phyloP scores from a whole-genome alignment of 2,329 filamentous ascomycete species.

The Aspergillus neotritici region DNA sequence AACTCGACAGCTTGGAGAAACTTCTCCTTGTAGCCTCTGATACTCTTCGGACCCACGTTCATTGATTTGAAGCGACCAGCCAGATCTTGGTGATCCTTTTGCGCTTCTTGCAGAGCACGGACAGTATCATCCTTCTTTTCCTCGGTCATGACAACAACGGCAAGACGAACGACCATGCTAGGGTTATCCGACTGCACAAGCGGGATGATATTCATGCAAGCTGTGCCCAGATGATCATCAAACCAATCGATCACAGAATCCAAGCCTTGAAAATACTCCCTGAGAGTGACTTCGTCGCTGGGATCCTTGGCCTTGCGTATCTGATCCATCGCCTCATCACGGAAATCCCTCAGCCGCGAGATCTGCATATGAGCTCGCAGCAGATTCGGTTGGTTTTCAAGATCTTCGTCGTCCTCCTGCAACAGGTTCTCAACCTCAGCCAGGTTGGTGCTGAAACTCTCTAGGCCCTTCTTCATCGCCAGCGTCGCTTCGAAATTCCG shows the following conservation, averaged over 20 bases:
- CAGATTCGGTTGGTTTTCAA: slow-evolving; percentile 86
- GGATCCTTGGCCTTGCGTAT: slow-evolving; percentile 70
- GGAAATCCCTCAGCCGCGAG: slow-evolving; percentile 84
- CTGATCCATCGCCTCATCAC: slow-evolving; percentile 95
- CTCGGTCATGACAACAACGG: slow-evolving; percentile 88
- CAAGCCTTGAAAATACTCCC: slow-evolving; percentile 81
- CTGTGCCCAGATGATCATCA: slow-evolving; percentile 83
- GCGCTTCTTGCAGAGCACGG: slow-evolving; percentile 83
- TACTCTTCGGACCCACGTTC: slow-evolving; percentile 83
- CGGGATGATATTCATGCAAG: slow-evolving; percentile 84
- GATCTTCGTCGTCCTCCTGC: slow-evolving; percentile 74
- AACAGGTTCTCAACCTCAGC: slow-evolving; percentile 71
- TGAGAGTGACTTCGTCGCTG: slow-evolving; percentile 72
- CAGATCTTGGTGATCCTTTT: slow-evolving; percentile 93
- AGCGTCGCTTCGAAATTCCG: slow-evolving; percentile 93
- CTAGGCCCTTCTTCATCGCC: slow-evolving; percentile 84
- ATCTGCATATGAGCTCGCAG: slow-evolving; percentile 86
- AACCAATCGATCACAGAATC: slow-evolving; percentile 91
- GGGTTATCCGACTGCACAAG: slow-evolving; percentile 82
- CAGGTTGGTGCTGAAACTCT: slow-evolving; percentile 76
- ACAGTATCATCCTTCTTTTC: slow-evolving; percentile 95
- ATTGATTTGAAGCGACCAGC: slow-evolving; percentile 92
- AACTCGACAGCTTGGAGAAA: slow-evolving; percentile 75
- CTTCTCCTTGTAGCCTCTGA: slow-evolving; percentile 94
- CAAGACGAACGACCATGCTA: slow-evolving; percentile 82